Base-by-base conservation (phyloP, 73 alveolate species). In the Blepharisma japonicum region DNA sequence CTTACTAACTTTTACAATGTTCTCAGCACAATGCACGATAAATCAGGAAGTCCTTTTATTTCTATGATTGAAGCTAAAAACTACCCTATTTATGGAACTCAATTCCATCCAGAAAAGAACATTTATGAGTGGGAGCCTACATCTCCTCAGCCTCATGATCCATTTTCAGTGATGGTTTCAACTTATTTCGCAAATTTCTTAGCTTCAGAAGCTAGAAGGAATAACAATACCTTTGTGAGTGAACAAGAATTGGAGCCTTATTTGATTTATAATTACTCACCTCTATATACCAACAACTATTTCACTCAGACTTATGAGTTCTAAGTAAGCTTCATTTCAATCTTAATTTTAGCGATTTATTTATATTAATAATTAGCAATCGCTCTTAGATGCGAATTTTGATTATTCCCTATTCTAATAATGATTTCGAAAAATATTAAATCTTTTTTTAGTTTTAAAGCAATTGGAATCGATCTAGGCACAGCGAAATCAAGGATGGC, bases 21-120 rank as follows among this genome's bases (percentile, higher is more conserved):
- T 25, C 49, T 71, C 3, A 77, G 82, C 6, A 45, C 23, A 6
- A 47, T 71, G 49, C 72, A 54, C 6, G 90, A 83, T 68, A 72
- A 47, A 18, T 49, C 42, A 7, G 83, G 56, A 18, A 46, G 7
- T 6, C 21, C 55, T 20, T 83, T 77, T 68, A 25, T 83, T 67
- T 82, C 83, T 20, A 71, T 92, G 6, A 61, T 87, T 55, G 89
- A 89, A 79, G 81, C 84, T 42, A 82, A 79, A 47, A 39, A 54
- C 48, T 79, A 82, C 76, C 94, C 96, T 6, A 84, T 89, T 55
- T 82, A 25, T 61, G 89, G 87, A 14, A 68, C 80, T 79, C 85
- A 87, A 56, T 90, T 55, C 84, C 94, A 90, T 78, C 92, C 92
- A 11, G 94, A 87, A 68, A 87, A 87, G 68, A 56, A 78, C 55